phyloP scores from a whole-genome alignment of 305 asterid genomes.

The Fraxinus nigra region DNA sequence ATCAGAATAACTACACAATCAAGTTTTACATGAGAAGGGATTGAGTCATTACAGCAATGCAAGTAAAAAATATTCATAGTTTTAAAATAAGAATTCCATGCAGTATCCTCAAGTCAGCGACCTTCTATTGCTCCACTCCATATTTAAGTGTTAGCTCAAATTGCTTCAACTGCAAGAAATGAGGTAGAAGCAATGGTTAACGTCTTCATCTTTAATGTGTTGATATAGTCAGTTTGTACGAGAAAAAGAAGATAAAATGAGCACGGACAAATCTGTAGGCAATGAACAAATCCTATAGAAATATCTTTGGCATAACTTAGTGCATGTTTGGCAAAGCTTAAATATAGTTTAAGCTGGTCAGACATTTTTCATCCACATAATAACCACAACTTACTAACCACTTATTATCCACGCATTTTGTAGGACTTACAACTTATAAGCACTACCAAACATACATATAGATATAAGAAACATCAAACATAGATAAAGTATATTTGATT shows the following conservation, averaged over 20 bases:
- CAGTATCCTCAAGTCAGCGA: constrained; percentile 2
- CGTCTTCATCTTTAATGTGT: background rate
- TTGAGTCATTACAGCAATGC: constrained; percentile 15
- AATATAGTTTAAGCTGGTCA: background rate
- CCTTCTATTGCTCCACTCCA: background rate
- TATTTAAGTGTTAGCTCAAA: background rate
- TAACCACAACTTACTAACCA: background rate
- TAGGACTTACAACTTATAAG: background rate
- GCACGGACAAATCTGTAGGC: background rate
- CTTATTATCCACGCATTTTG: background rate
- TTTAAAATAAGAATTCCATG: constrained; percentile 5
- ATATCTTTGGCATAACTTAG: background rate
- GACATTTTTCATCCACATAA: background rate
- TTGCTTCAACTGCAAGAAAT: constrained; percentile 11
- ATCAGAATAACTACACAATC: background rate
- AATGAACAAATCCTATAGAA: background rate
- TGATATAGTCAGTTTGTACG: background rate
- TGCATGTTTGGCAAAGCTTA: background rate
- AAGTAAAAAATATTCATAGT: constrained; percentile 15
- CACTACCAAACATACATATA: background rate
- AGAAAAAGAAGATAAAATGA: background rate
- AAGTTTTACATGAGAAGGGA: background rate
- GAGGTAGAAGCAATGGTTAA: background rate
- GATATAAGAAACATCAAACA: background rate
- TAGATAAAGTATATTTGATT: background rate